A percentile compares a stretch with the other conserved stretches of the same genome.
Evolutionary conservation across 768 basidiomycete species (phyloP).

Genomic region (Lactarius sanguifluus): DNA sequence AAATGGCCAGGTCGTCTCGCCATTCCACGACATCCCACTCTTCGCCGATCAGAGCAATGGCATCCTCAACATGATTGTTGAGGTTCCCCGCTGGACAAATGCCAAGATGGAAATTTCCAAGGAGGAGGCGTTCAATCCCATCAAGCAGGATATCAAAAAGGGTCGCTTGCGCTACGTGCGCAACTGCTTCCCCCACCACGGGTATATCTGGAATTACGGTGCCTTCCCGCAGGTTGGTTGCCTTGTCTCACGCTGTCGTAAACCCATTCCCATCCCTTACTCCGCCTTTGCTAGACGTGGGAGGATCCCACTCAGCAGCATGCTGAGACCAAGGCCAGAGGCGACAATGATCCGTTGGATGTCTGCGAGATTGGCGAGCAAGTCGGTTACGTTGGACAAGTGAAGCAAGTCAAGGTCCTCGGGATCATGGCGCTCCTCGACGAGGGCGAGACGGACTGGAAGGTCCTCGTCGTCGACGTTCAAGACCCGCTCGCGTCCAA

Average conservation of each 20-base stretch:
- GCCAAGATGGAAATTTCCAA: constrained; percentile 99
- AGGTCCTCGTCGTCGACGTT: constrained; percentile 97
- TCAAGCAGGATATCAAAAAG: constrained; percentile 99
- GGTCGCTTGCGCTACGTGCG: constrained; percentile 94
- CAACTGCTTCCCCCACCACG: constrained; percentile 99
- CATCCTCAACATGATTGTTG: constrained; percentile 98
- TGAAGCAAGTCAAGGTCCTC: constrained; percentile 99
- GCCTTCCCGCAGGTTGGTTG: constrained; percentile 90
- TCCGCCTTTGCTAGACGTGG: constrained; percentile 72
- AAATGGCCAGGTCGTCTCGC: constrained; percentile 77
- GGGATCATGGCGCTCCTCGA: constrained; percentile 99
- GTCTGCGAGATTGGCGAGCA: constrained; percentile 99
- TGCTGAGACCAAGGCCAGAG: constrained; percentile 97
- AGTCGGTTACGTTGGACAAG: constrained; percentile 93
- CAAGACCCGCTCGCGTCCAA: constrained; percentile 93
- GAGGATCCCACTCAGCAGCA: constrained; percentile 87
- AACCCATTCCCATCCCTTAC: constrained; percentile 13
- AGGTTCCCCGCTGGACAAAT: constrained; percentile 99
- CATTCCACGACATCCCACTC: constrained; percentile 97
- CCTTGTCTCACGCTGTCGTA: neutral
- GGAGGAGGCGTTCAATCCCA: constrained; percentile 98
- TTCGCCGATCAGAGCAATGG: constrained; percentile 94
- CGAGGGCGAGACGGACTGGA: constrained; percentile 99
- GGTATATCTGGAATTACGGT: constrained; percentile 99
- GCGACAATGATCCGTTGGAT: constrained; percentile 99